Conservation (phyloP, 306 rosid species). For the Herpetospermum pedunculosum region DNA sequence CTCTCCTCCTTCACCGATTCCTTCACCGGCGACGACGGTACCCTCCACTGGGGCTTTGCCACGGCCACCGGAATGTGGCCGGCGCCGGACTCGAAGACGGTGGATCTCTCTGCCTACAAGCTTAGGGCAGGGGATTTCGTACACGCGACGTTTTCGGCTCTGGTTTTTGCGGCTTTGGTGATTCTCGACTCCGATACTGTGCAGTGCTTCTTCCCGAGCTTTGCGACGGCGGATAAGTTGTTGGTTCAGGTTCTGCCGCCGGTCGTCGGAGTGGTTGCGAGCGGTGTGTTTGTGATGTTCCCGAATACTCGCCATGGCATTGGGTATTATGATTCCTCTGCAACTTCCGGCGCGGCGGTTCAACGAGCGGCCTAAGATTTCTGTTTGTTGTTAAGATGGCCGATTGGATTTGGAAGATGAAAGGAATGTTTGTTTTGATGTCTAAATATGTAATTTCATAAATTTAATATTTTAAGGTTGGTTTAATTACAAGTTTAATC, state of each 20-base stretch:
- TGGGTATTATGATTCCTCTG: slow-evolving; percentile 34
- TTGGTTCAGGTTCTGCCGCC: slow-evolving; percentile 55
- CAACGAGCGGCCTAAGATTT: neutral
- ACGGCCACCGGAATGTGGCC: slow-evolving; percentile 64
- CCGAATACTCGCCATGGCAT: slow-evolving; percentile 73
- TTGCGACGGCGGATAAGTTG: slow-evolving; percentile 22
- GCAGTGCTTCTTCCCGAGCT: slow-evolving; percentile 41
- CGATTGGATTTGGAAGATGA: too few relatives aligned
- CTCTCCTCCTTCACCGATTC: slow-evolving; percentile 78
- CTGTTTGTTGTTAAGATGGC: too few relatives aligned
- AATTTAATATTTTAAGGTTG: too few relatives aligned
- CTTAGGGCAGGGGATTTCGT: slow-evolving; percentile 54
- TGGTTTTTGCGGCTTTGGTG: slow-evolving; percentile 46
- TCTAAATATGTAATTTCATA: too few relatives aligned
- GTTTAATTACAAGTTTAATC: too few relatives aligned
- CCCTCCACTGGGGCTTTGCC: slow-evolving; percentile 38
- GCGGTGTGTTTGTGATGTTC: slow-evolving; percentile 36
- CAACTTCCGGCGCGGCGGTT: slow-evolving; percentile 8
- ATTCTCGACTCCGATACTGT: slow-evolving; percentile 44
- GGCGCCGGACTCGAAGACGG: slow-evolving; percentile 19
- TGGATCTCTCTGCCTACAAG: slow-evolving; percentile 32
- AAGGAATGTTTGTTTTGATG: too few relatives aligned
- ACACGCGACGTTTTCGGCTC: slow-evolving; percentile 35
- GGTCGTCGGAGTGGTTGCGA: slow-evolving; percentile 38
- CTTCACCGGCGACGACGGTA: slow-evolving; percentile 44